These are phyloP conservation scores for Prototheca cutis DNA, from an alignment of 163 green algal genomes.

Conservation along the genomic window DNA sequence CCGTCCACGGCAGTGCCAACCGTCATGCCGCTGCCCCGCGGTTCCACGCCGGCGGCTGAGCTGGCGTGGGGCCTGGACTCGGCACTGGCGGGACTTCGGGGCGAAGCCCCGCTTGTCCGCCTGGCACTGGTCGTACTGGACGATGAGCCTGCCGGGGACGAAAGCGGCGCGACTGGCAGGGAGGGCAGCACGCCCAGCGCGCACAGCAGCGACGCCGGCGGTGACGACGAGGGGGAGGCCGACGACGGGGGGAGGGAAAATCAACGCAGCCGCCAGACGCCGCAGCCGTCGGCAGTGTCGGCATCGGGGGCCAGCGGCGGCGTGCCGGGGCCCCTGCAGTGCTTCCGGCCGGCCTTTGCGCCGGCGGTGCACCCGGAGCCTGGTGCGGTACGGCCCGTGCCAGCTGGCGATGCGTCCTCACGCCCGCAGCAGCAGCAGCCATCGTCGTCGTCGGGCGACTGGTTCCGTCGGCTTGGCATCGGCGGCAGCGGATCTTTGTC, in stretches of 20 bases:
- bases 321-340: background rate
- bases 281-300: no score
- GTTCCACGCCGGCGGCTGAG: background rate
- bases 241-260: background rate
- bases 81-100: slow-evolving; percentile 44
- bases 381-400: no score
- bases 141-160: slow-evolving; percentile 7
- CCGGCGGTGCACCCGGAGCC: background rate
- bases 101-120: slow-evolving; percentile 50
- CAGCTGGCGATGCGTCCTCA: no score
- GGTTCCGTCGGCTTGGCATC: no score
- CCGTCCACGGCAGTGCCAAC: no score
- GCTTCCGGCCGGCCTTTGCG: background rate
- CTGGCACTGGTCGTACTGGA: slow-evolving; percentile 51
- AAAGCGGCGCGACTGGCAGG: no score
- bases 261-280: no score
- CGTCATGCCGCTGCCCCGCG: background rate
- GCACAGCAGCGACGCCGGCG: background rate
- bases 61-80: slow-evolving; percentile 17
- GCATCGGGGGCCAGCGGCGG: background rate
- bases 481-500: no score
- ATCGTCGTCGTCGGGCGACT: no score
- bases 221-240: background rate
- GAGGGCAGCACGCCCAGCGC: background rate
- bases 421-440: no score